A percentile compares a stretch with the other conserved stretches of the same genome.
These are phyloP conservation scores for Fermentozyma sake DNA, from an alignment of 1,139 yeast species.

Conservation along the genomic window DNA sequence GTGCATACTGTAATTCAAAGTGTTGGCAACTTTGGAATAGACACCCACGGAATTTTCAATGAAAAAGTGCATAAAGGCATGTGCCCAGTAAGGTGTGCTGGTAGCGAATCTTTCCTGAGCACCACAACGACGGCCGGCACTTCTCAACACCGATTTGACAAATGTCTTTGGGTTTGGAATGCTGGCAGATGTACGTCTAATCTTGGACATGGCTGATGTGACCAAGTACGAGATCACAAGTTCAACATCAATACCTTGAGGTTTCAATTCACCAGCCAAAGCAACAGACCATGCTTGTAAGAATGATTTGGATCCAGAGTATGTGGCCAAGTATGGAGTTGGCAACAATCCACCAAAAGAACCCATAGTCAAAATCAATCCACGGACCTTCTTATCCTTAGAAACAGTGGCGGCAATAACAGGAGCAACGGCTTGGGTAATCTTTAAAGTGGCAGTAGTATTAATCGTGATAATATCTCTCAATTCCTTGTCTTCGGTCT, in stretches of 20 bases:
- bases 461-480: constrained; percentile 78
- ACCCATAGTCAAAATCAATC: constrained; percentile 90
- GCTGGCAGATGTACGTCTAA: constrained; percentile 65
- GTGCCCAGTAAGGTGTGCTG: constrained; percentile 88
- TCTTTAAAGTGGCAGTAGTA: constrained; percentile 76
- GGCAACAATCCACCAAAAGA: constrained; percentile 95
- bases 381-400: constrained; percentile 41
- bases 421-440: constrained; percentile 77
- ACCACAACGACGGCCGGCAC: constrained; percentile 82
- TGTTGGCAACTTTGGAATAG: constrained; percentile 64
- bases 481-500: constrained; percentile 71
- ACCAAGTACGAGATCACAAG: constrained; percentile 86
- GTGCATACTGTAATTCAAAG: constrained; percentile 72
- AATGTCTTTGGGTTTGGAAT: constrained; percentile 83
- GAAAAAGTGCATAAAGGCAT: constrained; percentile 86
- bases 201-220: constrained; percentile 93
- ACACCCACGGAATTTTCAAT: constrained; percentile 80
- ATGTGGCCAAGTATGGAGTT: constrained; percentile 86
- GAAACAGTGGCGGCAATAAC: constrained; percentile 51
- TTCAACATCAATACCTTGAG: constrained; percentile 76
- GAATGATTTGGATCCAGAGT: constrained; percentile 95
- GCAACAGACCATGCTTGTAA: constrained; percentile 91
- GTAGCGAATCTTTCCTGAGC: constrained; percentile 90
- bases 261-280: constrained; percentile 76
- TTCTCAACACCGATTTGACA: constrained; percentile 62